Evolutionary conservation across 2,329 filamentous ascomycete species (phyloP), one percentile per base, ranked within the genome.

Genomic region (Arachnomyces sp.): DNA sequence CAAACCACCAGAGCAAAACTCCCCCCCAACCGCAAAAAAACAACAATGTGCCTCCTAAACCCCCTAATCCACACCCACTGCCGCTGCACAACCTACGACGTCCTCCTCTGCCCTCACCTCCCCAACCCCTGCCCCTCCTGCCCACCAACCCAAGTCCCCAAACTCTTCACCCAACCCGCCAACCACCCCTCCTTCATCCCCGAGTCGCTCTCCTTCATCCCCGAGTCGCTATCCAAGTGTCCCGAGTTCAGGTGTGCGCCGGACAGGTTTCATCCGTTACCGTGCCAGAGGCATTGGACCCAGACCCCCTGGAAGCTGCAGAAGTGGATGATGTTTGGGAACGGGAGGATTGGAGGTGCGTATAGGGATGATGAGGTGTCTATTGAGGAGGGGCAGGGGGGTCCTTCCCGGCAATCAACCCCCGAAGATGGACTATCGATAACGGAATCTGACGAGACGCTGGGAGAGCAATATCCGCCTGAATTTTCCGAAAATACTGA

Each of bases 41-140:
- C 15, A 20, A 30, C 29, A 15, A 50, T 50, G 46, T 50, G 48
- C 35, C n/a, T n/a, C n/a, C n/a, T 31, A 40, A 28, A 39, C 43
- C 28, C 44, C 41, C 11, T 45, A 49, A 17, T 38, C 28, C 44
- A 50, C 43, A 36, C 34, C 16, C 36, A 42, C 28, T 48, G 47
- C 40, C 34, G 36, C 13, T 50, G 47, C 39, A 38, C 38, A 28
- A 38, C 42, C 14, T 30, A 49, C 28, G 17, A 49, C 15, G 39
- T 50, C 30, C 42, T 35, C 33, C 28, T 49, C 37, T 50, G 44
- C 40, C 32, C 15, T 15, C 39, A 34, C 7, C 44, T 45, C 17
- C 36, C 32, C 2, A 38, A 34, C 2, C 42, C 30, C 5, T 42
- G 39, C 30, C 41, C 37, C 11, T 43, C 39, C 28, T 18, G 34